phyloP scores from a whole-genome alignment of 2,329 filamentous ascomycete species.

The Pyrenophora seminiperda region DNA sequence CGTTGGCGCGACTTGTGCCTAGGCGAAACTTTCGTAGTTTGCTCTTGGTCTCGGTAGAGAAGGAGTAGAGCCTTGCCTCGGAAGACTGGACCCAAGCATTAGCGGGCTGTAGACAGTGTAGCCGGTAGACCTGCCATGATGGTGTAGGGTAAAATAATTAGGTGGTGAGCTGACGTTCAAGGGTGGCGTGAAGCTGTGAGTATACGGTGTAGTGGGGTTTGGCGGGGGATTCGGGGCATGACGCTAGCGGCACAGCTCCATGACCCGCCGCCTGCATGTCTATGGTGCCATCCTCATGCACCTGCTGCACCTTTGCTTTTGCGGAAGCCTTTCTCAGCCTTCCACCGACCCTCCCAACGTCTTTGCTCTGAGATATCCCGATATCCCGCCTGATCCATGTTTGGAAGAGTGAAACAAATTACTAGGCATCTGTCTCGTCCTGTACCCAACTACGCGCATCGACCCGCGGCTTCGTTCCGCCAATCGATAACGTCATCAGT shows the following conservation, averaged over 20 bases:
- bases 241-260: conserved; percentile 20
- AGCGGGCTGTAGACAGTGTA: background rate
- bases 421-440: conserved; percentile 72
- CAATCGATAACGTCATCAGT: conserved; percentile 47
- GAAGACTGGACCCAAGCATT: conserved; percentile 59
- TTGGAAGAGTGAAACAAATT: conserved; percentile 74
- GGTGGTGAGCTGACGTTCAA: conserved; percentile 11
- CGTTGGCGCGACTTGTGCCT: conserved; percentile 82
- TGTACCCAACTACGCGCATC: conserved; percentile 62
- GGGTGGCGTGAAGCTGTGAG: conserved; percentile 26
- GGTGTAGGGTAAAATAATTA: background rate
- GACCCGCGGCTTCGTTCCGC: conserved; percentile 46
- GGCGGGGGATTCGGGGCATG: conserved; percentile 18
- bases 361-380: background rate
- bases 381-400: conserved; percentile 62
- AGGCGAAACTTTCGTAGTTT: conserved; percentile 94
- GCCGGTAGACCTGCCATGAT: conserved; percentile 28
- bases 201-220: conserved; percentile 14
- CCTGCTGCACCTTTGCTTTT: conserved; percentile 8
- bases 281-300: conserved; percentile 5
- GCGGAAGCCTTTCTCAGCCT: conserved; percentile 10
- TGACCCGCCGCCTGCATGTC: conserved; percentile 8
- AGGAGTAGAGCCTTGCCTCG: conserved; percentile 88
- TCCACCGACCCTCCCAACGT: conserved; percentile 27
- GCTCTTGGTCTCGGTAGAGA: conserved; percentile 87